phyloP scores from a whole-genome alignment of 345 rosid genomes.

The Sisymbrium altissimum region DNA sequence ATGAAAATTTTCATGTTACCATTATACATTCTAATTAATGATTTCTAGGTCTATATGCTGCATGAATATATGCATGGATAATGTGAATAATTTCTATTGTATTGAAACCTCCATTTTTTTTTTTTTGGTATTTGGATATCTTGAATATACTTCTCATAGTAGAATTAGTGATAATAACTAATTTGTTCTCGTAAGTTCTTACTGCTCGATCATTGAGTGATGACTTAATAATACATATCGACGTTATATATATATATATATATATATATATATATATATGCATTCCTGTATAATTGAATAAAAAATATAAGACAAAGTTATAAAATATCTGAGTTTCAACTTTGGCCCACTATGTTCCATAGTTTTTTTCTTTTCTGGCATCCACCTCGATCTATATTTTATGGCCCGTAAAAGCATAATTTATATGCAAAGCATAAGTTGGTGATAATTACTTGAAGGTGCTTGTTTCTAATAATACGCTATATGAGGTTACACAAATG shows the following conservation, averaged over 20 bases:
- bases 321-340: not conserved
- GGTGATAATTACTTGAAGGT: not conserved
- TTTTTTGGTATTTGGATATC: not conserved
- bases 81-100: not conserved
- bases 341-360: conserved; percentile 2
- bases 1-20: not conserved
- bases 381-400: conserved; percentile 4
- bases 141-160: not conserved
- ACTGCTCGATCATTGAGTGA: not conserved
- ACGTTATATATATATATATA: no score
- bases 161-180: not conserved
- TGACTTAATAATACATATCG: not conserved
- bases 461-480: not conserved
- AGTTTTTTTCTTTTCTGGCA: not conserved
- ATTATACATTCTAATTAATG: not conserved
- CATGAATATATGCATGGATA: not conserved
- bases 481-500: no score
- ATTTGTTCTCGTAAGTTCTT: not conserved
- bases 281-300: not conserved
- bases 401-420: conserved; percentile 3
- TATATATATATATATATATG: no score
- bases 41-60: no score
- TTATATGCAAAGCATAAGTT: not conserved
- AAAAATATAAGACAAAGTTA: not conserved
- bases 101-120: no score